A percentile compares a stretch with the other conserved stretches of the same genome.
Conservation (phyloP, 2,329 filamentous ascomycete species). For the Aspergillus fijiensis region DNA sequence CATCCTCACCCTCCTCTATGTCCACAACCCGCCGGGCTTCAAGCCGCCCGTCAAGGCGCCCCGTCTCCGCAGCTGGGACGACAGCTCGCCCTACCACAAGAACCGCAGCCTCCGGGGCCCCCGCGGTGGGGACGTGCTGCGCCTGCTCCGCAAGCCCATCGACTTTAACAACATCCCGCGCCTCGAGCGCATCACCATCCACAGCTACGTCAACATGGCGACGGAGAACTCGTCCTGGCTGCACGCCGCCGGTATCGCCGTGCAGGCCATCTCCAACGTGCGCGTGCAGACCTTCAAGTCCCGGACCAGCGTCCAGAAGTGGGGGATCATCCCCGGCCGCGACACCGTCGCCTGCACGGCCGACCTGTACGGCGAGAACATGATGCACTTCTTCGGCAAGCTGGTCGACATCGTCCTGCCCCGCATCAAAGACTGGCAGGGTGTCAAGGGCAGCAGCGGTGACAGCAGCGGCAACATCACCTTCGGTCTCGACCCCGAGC, state of each 20-base stretch:
- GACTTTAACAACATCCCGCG: conserved; percentile 83
- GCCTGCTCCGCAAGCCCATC: conserved; percentile 55
- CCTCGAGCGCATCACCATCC: conserved; percentile 76
- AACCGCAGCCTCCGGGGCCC: conserved; percentile 83
- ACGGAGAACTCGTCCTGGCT: conserved; percentile 70
- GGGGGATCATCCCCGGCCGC: conserved; percentile 70
- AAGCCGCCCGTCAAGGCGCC: conserved; percentile 57
- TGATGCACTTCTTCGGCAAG: conserved; percentile 89
- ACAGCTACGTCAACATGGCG: conserved; percentile 69
- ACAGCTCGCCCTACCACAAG: conserved; percentile 89
- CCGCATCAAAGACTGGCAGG: conserved; percentile 93
- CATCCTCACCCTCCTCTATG: conserved; percentile 84
- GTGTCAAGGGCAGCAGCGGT: conserved; percentile 72
- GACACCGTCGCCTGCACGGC: conserved; percentile 71
- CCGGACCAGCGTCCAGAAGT: conserved; percentile 70
- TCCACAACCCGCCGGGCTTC: conserved; percentile 79
- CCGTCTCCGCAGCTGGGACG: conserved; percentile 81
- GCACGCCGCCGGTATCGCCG: conserved; percentile 76
- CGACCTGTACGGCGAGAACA: conserved; percentile 73
- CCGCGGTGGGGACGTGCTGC: conserved; percentile 66
- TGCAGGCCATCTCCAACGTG: conserved; percentile 82
- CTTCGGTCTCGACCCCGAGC: conserved; percentile 74
- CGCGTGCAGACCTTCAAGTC: conserved; percentile 69
- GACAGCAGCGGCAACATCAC: conserved; percentile 85
- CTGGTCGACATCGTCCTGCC: conserved; percentile 86